Conservation (phyloP, 108 stramenopile genomes). For the Nannochloropsis salina region DNA sequence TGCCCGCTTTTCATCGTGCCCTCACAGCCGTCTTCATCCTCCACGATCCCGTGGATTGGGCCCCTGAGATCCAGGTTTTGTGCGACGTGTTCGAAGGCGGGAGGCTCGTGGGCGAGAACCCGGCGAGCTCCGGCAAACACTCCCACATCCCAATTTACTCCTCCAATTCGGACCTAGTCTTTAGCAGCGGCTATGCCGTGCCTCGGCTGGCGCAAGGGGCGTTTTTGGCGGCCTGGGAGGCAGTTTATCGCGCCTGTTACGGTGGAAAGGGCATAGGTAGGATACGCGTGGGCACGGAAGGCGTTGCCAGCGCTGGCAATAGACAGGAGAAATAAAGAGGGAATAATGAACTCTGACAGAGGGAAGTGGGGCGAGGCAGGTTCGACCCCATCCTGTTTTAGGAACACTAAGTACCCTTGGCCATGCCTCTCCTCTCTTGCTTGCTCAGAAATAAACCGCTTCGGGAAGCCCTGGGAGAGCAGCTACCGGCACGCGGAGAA, state of each 20-base stretch:
- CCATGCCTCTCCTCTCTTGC: background rate
- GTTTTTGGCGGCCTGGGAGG: background rate
- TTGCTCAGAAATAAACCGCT: background rate
- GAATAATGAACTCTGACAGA: no score
- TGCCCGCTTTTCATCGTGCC: background rate
- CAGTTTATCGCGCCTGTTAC: background rate
- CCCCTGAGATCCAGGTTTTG: conserved; percentile 12
- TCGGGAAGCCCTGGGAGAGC: background rate
- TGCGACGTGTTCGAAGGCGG: background rate
- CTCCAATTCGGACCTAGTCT: background rate
- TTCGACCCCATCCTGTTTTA: no score
- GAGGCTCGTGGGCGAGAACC: background rate
- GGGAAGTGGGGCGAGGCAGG: no score
- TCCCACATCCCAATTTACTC: background rate
- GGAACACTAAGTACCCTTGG: no score
- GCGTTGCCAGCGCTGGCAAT: no score
- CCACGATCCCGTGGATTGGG: conserved; percentile 1
- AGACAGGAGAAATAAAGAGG: no score
- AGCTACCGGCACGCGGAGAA: conserved; percentile 12
- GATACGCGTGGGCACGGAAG: background rate
- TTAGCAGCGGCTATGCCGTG: background rate
- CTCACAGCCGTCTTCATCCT: background rate
- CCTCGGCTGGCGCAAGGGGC: conserved; percentile 3
- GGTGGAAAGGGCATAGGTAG: background rate
- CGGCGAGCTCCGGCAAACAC: background rate